Base-by-base conservation (phyloP, 495 filamentous ascomycete species). In the Penicillium psychrofluorescens region DNA sequence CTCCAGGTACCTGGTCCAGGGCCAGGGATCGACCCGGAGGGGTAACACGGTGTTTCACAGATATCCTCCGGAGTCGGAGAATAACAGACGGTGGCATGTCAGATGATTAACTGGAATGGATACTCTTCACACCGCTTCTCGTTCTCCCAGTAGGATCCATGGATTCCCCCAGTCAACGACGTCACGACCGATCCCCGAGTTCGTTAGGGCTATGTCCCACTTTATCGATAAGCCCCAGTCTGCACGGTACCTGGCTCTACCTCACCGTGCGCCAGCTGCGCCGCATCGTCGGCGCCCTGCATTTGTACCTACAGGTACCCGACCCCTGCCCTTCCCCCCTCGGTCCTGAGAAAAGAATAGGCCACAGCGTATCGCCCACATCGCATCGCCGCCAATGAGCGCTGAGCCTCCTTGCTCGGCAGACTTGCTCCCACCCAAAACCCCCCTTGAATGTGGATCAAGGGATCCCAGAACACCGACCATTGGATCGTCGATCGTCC, bases 281-380 rank as follows among this genome's bases (percentile, higher is more conserved):
- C 12, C 11, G 53, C 49, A 46, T 49, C 47, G 4, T 22, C 22
- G n/a, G n/a, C 2, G 50, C 33, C 44, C 47, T 54, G 50, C 48
- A 57, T 41, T 44, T 51, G 56, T 59, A 60, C 46, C 49, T 55
- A 53, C 51, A 58, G 51, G 55, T 61, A 58, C 55, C 48, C 45
- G 53, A 35, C n/a, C n/a, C n/a, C n/a, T n/a, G n/a, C n/a, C n/a
- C n/a, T n/a, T n/a, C n/a, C n/a, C n/a, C n/a, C n/a, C n/a, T n/a
- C n/a, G n/a, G n/a, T n/a, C n/a, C n/a, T n/a, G n/a, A n/a, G n/a
- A n/a, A n/a, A n/a, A 16, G 16, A 16, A 16, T 16, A 22, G 22
- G 22, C 22, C 22, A 4, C 22, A 22, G 22, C 22, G 22, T 22
- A 22, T 22, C 22, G 6, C 22, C 22, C 22, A 4, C 22, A 22